Evolutionary conservation across 169 alveolate genomes (phyloP).

Genomic region (Neospora caninum): DNA sequence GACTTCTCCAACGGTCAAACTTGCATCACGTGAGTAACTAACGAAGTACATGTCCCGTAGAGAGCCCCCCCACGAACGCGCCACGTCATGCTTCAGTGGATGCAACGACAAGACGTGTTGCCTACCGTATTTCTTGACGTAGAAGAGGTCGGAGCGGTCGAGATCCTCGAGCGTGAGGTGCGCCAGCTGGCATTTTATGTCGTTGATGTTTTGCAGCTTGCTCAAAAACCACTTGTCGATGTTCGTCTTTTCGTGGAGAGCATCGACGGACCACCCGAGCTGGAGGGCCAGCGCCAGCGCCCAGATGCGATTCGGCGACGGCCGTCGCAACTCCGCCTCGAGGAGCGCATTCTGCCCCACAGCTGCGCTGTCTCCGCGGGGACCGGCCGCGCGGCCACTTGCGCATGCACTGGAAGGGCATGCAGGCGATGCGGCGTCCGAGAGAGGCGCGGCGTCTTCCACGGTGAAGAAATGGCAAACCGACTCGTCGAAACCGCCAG

Average conservation of each 20-base stretch:
- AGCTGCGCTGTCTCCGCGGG: neutral
- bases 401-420: neutral
- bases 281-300: slow-evolving; percentile 88
- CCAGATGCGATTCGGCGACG: slow-evolving; percentile 69
- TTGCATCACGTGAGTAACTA: no score
- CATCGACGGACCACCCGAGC: slow-evolving; percentile 79
- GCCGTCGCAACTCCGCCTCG: slow-evolving; percentile 50
- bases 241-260: slow-evolving; percentile 78
- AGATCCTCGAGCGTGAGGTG: slow-evolving; percentile 38
- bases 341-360: neutral
- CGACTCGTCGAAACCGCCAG: slow-evolving; percentile 53
- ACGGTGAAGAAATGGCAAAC: slow-evolving; percentile 28
- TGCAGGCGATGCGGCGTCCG: neutral
- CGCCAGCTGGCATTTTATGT: slow-evolving; percentile 58
- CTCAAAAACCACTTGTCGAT: slow-evolving; percentile 89
- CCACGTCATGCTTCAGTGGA: no score
- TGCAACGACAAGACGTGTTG: no score
- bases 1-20: no score
- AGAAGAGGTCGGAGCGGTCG: slow-evolving; percentile 51
- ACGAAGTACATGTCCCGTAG: no score
- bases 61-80: no score
- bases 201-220: slow-evolving; percentile 79
- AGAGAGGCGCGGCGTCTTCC: neutral
- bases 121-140: slow-evolving; percentile 73
- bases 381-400: neutral